Base-by-base conservation (phyloP, 2,329 filamentous ascomycete genomes). In the Xylariaceae sp. region DNA sequence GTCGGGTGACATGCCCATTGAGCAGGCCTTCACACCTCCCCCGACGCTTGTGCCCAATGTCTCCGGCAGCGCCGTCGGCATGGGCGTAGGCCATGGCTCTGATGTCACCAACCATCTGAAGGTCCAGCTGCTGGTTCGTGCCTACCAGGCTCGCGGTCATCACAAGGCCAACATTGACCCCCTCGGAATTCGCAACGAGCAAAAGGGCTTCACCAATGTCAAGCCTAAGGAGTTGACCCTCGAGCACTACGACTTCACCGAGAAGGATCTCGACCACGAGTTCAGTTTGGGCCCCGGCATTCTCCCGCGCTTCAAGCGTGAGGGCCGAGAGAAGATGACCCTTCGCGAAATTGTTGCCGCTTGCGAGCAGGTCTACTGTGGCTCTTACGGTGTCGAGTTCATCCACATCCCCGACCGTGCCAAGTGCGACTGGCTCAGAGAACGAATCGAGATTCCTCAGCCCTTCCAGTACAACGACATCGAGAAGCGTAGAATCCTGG, bases 121-220 rank as follows among this genome's bases (percentile, higher is more conserved):
- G 81, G 94, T 99, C 56, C 94, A 99, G 81, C 84, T 99, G 58
- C 84, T 99, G 44, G 92, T 97, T 63, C 91, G 94, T 75, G 94
- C 94, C 58, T 99, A 99, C 80, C 94, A 99, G 81, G 92, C 94
- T 66, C 89, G 94, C 69, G 94, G 94, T 67, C 94, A 99, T 77
- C 92, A 97, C 85, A 97, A 97, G 81, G 93, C 94, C 67, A 91
- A 92, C 76, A 96, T 97, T 69, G 94, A 99, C 73, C 94, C 94
- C 63, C 85, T 99, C 58, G 91, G 92, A 65, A 99, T 99, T 72
- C 88, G 93, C 70, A 89, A 89, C 69, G 88, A 95, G 75, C 86
- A 87, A 45, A 84, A 89, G 72, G 88, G 89, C 67, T 94, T 94
- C 71, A 89, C 89, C 65, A 93, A 92, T 76, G 84, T 86, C 78